Base-by-base conservation (phyloP, 1,139 yeast genomes). In the Casaregolazyma suthepensis region DNA sequence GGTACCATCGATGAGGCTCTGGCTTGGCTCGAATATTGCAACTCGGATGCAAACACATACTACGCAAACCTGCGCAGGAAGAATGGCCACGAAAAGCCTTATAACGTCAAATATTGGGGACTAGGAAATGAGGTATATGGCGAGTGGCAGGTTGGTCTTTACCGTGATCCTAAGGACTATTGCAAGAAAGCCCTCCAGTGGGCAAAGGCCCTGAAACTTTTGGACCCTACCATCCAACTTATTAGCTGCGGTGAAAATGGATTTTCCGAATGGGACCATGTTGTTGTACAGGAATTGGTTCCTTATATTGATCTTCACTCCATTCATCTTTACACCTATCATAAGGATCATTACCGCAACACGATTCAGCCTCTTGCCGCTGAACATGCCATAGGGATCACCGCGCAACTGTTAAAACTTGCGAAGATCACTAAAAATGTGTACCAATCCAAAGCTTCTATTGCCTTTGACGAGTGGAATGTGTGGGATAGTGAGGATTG, bases 71-170 rank as follows among this genome's bases (percentile, higher is more conserved):
- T 64, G 23, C 55, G 73, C 52, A 60, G 73, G 44, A 60, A 64
- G 48, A 64, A 69, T 50, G 73, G 73, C 6, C 71, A 65, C 53
- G 64, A 62, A 18, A 65, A 68, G 54, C 73, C 73, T 7, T 70
- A 67, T 49, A 65, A 66, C 46, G 71, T 69, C 48, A 69, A 69
- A 57, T 69, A 70, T 55, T 70, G 73, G 73, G 69, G 70, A 7
- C 61, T 69, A 19, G 73, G 73, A 7, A 69, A 69, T 54, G 73
- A 69, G 57, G 69, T 70, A 38, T 70, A 71, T 71, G 73, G 73
- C 10, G 64, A 62, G 10, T 69, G 73, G 72, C 73, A 70, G 57
- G 71, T 69, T 22, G 73, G 71, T 7, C 72, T 69, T 54, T 61
- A 65, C 64, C 40, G 40, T 2, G 57, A 59, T 15, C 61, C 61